Evolutionary conservation across 1,139 yeast species (phyloP).

Genomic region (Kodamaea fungicola): DNA sequence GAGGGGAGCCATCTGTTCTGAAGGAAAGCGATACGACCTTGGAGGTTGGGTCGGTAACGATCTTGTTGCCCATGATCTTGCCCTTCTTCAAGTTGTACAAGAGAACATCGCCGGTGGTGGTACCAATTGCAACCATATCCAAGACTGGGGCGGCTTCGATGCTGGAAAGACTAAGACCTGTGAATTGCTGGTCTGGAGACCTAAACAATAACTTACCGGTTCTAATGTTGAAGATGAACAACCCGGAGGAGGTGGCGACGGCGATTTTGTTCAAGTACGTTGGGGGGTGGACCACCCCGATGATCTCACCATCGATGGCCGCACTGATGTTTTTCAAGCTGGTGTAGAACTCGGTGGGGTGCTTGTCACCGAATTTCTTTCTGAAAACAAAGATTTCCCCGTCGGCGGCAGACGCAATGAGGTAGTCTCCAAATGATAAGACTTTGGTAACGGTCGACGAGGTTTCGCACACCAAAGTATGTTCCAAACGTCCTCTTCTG

Average conservation of each 20-base stretch:
- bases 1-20: constrained; percentile 88
- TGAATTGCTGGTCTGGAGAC: constrained; percentile 47
- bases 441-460: constrained; percentile 44
- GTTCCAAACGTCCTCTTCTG: constrained; percentile 76
- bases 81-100: constrained; percentile 72
- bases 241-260: constrained; percentile 64
- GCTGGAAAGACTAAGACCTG: constrained; percentile 49
- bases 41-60: constrained; percentile 44
- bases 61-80: constrained; percentile 46
- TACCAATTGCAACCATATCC: constrained; percentile 79
- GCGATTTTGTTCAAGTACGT: constrained; percentile 89
- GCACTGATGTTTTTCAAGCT: constrained; percentile 51
- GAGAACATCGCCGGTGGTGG: constrained; percentile 61
- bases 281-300: constrained; percentile 76
- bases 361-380: constrained; percentile 47
- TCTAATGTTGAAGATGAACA: constrained; percentile 67
- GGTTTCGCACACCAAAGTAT: constrained; percentile 41
- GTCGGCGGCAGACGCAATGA: constrained; percentile 57
- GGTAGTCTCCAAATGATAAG: constrained; percentile 73
- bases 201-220: constrained; percentile 72
- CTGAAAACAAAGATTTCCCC: constrained; percentile 62
- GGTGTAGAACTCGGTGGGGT: constrained; percentile 65
- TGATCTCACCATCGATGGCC: constrained; percentile 62
- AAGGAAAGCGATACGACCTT: constrained; percentile 74
- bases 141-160: constrained; percentile 83